These are phyloP conservation scores for Malassezia arunalokei DNA, from an alignment of 1,284 basidiomycete species.

Conservation along the genomic window DNA sequence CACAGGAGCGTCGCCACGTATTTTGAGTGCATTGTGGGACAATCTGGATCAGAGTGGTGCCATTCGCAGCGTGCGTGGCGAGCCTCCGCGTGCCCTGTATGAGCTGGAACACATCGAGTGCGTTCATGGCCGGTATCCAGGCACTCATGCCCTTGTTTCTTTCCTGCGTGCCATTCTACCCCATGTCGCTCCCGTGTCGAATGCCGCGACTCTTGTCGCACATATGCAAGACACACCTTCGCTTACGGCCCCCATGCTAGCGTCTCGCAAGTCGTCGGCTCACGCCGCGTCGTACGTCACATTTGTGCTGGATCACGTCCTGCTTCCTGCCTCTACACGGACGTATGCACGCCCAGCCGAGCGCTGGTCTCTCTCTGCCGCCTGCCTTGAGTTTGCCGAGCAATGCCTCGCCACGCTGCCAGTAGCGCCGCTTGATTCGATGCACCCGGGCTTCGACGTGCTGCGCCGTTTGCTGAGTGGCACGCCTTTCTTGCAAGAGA, in stretches of 20 bases:
- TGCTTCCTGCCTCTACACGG: conserved; percentile 53
- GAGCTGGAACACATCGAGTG: conserved; percentile 79
- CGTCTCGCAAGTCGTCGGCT: background rate
- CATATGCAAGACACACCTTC: conserved; percentile 13
- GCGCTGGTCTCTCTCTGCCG: conserved; percentile 73
- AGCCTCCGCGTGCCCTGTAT: conserved; percentile 24
- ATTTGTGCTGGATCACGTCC: conserved; percentile 80
- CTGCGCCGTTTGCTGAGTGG: conserved; percentile 67
- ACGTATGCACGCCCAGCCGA: conserved; percentile 66
- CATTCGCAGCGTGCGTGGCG: conserved; percentile 30
- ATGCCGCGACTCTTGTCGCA: conserved; percentile 15
- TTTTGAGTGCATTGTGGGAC: conserved; percentile 68
- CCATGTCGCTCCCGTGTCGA: background rate
- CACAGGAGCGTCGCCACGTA: conserved; percentile 47
- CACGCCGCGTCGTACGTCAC: conserved; percentile 52
- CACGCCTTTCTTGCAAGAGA: conserved; percentile 58
- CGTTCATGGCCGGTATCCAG: conserved; percentile 64
- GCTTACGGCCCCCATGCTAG: background rate
- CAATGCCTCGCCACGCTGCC: conserved; percentile 69
- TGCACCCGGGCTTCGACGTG: conserved; percentile 77
- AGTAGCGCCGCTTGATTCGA: conserved; percentile 47
- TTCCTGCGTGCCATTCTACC: conserved; percentile 61
- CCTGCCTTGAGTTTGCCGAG: conserved; percentile 73
- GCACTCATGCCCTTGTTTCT: conserved; percentile 73
- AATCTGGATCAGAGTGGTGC: conserved; percentile 67